Evolutionary conservation across 2,329 filamentous ascomycete species (phyloP).

Genomic region (Claviceps maximensis): DNA sequence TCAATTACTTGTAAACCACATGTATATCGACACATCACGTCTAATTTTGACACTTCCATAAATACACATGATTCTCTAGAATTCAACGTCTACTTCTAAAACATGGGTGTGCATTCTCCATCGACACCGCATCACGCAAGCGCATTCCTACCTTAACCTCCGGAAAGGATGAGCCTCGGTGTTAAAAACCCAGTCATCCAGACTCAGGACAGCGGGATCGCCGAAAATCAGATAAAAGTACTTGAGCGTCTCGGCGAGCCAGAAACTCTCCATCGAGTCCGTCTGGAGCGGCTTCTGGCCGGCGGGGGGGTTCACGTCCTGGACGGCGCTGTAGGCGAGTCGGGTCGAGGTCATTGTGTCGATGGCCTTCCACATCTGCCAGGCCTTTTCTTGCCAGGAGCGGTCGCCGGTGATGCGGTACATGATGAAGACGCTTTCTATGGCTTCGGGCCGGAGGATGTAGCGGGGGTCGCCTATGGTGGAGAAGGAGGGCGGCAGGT

Average conservation of each 20-base stretch:
- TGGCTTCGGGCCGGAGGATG: slow-evolving; percentile 38
- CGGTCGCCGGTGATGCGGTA: slow-evolving; percentile 39
- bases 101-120: too few species aligned
- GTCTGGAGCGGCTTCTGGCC: slow-evolving; percentile 21
- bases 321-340: slow-evolving; percentile 35
- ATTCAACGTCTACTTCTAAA: too few species aligned
- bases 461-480: slow-evolving; percentile 38
- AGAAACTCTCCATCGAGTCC: slow-evolving; percentile 59
- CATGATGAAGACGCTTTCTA: slow-evolving; percentile 40
- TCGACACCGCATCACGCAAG: too few species aligned
- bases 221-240: slow-evolving; percentile 63
- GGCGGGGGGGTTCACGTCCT: slow-evolving; percentile 20
- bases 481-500: slow-evolving; percentile 47
- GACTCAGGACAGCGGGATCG: slow-evolving; percentile 45
- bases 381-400: slow-evolving; percentile 30
- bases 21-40: too few species aligned
- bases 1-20: too few species aligned
- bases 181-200: slow-evolving; percentile 57
- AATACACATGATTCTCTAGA: too few species aligned
- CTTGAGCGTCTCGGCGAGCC: slow-evolving; percentile 61
- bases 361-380: slow-evolving; percentile 39
- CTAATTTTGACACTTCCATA: too few species aligned
- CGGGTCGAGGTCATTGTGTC: slow-evolving; percentile 32
- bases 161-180: slow-evolving; percentile 38
- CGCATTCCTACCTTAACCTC: slow-evolving; percentile 12